A percentile compares a stretch with the other conserved stretches of the same genome.
phyloP scores from a whole-genome alignment of 768 basidiomycete species.

The Leucocoprinus birnbaumii region DNA sequence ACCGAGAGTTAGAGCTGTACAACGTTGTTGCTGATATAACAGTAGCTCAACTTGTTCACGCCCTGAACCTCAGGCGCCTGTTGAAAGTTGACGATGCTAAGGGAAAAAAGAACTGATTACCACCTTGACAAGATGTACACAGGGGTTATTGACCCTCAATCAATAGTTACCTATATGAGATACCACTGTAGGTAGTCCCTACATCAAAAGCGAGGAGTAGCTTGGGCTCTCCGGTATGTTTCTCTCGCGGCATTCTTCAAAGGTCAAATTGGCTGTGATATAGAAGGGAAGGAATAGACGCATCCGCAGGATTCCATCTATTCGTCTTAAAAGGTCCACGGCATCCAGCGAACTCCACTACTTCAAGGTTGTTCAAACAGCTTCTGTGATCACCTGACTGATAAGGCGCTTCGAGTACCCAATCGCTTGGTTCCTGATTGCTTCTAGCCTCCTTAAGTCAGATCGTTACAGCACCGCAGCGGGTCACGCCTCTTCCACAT shows the following conservation, averaged over 20 bases:
- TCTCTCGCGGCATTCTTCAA: slow-evolving; percentile 2
- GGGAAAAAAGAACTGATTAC: neutral
- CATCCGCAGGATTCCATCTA: neutral
- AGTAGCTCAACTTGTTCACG: slow-evolving; percentile 20
- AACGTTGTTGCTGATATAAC: neutral
- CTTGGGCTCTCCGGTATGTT: slow-evolving; percentile 11
- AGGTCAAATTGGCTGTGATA: neutral
- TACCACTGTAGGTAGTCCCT: slow-evolving; percentile 15
- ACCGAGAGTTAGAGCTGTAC: neutral
- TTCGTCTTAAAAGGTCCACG: neutral
- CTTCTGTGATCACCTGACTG: neutral
- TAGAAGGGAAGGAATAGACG: neutral
- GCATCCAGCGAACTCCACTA: too few species aligned
- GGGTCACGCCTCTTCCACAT: too few species aligned
- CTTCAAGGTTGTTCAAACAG: too few species aligned
- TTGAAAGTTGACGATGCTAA: slow-evolving; percentile 25
- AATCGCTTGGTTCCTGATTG: too few species aligned
- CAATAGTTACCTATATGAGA: slow-evolving; percentile 14
- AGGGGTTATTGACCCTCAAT: slow-evolving; percentile 24
- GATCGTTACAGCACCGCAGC: too few species aligned
- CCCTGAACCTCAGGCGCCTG: slow-evolving; percentile 23
- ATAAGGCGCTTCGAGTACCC: too few species aligned
- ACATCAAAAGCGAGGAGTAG: slow-evolving; percentile 16
- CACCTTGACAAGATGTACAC: neutral
- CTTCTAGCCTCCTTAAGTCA: too few species aligned